Conservation (phyloP, 2,329 filamentous ascomycete species). For the Penicillium sp. region DNA sequence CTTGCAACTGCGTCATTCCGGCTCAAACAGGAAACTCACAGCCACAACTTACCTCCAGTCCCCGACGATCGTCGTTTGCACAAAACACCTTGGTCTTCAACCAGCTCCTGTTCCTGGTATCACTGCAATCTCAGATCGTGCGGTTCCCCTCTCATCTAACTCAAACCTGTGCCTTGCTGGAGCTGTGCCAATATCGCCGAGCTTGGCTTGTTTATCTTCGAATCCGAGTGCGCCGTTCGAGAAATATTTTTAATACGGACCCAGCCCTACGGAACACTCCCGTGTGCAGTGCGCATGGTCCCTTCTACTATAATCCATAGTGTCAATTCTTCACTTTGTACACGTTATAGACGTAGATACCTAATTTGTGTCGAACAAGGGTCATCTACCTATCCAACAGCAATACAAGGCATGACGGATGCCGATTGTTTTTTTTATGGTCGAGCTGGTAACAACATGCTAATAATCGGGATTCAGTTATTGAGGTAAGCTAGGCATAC, state of each 20-base stretch:
- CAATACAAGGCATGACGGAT: too few relatives aligned
- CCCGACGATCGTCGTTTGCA: not conserved
- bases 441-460: too few relatives aligned
- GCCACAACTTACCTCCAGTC: not conserved
- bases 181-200: not conserved
- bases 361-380: too few relatives aligned
- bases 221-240: not conserved
- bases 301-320: not conserved
- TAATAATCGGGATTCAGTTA: too few relatives aligned
- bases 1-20: slow-evolving; percentile 15
- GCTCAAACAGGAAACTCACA: slow-evolving; percentile 10
- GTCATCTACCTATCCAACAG: too few relatives aligned
- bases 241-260: not conserved
- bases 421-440: too few relatives aligned
- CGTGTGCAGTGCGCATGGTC: not conserved
- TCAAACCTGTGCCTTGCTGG: slow-evolving; percentile 4
- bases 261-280: not conserved
- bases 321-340: not conserved
- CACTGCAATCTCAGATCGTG: slow-evolving; percentile 2
- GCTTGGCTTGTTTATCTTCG: not conserved
- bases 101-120: not conserved
- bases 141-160: not conserved
- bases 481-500: too few relatives aligned
- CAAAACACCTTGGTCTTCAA: not conserved
- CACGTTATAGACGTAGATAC: not conserved